A percentile compares a stretch with the other conserved stretches of the same genome.
phyloP scores from a whole-genome alignment of 495 filamentous ascomycete genomes.

The Aspergillus avenaceus region DNA sequence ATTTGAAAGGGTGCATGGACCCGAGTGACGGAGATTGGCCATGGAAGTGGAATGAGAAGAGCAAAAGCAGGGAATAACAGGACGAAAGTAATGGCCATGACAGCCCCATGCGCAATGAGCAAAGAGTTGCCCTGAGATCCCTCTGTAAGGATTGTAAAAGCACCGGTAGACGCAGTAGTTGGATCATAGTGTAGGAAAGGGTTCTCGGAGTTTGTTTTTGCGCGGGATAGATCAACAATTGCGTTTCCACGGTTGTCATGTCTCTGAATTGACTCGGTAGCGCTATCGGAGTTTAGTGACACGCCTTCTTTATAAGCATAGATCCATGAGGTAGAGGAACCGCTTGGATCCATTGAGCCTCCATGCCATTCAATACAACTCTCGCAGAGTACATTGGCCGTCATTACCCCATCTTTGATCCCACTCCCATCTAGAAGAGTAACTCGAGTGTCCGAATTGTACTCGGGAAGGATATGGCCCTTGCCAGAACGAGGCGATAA shows the following conservation, averaged over 20 bases:
- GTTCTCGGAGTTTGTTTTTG: constrained; percentile 48
- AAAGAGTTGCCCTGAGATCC: constrained; percentile 2
- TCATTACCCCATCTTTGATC: constrained; percentile 46
- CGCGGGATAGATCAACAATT: constrained; percentile 50
- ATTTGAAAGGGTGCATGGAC: constrained; percentile 57
- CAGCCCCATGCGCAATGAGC: constrained; percentile 31
- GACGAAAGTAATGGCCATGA: constrained; percentile 35
- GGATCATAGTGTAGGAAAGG: constrained; percentile 45
- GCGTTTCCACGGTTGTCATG: constrained; percentile 54
- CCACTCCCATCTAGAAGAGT: constrained; percentile 61
- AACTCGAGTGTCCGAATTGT: constrained; percentile 45
- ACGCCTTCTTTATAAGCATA: constrained; percentile 58
- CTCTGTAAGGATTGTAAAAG: background rate
- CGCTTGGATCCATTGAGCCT: constrained; percentile 41
- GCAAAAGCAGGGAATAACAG: constrained; percentile 45
- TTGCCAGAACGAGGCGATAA: constrained; percentile 57
- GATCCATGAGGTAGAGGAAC: constrained; percentile 56
- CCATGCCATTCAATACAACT: constrained; percentile 55
- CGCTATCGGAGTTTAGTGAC: constrained; percentile 50
- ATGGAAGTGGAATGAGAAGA: constrained; percentile 35
- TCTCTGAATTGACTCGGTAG: constrained; percentile 45
- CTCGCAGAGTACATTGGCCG: constrained; percentile 59
- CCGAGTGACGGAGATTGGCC: constrained; percentile 16
- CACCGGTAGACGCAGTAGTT: background rate
- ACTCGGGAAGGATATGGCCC: constrained; percentile 49